A percentile compares a stretch with the other conserved stretches of the same genome.
phyloP scores from a whole-genome alignment of 2,329 filamentous ascomycete genomes.

The Septoria petroselini region DNA sequence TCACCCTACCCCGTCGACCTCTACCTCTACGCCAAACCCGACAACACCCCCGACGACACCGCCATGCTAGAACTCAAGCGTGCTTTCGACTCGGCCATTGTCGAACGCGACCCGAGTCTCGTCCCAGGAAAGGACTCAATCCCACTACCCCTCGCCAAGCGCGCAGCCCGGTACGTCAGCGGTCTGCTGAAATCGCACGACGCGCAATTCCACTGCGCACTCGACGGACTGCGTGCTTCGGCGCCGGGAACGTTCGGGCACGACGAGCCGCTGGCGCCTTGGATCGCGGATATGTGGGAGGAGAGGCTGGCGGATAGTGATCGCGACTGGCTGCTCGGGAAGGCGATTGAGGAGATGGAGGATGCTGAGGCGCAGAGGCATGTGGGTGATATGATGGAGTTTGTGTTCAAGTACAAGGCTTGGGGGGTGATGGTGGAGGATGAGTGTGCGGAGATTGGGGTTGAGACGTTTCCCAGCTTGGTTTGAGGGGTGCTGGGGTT shows the following conservation, averaged over 20 bases:
- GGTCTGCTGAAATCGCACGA: constrained; percentile 10
- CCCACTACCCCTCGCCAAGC: constrained; percentile 3
- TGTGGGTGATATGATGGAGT: constrained; percentile 5
- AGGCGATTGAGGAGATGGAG: constrained; percentile 10
- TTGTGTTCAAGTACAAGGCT: constrained; percentile 11
- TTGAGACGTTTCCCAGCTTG: constrained; percentile 7
- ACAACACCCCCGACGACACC: constrained; percentile 5
- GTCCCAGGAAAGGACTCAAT: background rate
- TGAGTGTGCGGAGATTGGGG: constrained; percentile 7
- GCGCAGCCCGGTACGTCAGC: constrained; percentile 7
- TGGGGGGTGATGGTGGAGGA: constrained; percentile 9
- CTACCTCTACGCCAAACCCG: constrained; percentile 5
- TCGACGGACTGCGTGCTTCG: constrained; percentile 4
- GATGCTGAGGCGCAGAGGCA: constrained; percentile 3
- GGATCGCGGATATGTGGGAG: constrained; percentile 11
- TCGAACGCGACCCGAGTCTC: constrained; percentile 3
- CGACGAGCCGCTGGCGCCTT: constrained; percentile 1
- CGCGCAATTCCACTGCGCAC: constrained; percentile 6
- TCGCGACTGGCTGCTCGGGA: constrained; percentile 7
- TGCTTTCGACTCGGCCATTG: background rate
- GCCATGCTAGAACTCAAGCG: constrained; percentile 9
- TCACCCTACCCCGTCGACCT: constrained; percentile 3
- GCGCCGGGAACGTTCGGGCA: background rate
- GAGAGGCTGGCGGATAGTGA: constrained; percentile 12
- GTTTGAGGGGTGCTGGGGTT: background rate